Evolutionary conservation across 2,329 filamentous ascomycete genomes (phyloP).

Genomic region (Fusarium floridanum): DNA sequence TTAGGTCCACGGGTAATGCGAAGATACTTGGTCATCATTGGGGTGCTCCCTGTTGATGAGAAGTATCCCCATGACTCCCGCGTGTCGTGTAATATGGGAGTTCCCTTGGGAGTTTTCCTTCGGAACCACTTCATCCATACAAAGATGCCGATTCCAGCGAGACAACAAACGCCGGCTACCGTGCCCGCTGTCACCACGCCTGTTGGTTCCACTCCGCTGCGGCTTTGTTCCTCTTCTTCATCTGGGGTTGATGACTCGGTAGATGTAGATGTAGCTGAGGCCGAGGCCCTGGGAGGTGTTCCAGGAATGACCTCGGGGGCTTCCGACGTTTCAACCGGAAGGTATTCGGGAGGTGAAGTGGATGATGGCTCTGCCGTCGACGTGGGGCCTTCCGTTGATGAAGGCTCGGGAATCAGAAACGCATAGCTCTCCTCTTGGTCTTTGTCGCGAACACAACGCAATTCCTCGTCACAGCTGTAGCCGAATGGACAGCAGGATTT

Average conservation of each 20-base stretch:
- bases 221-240: slow-evolving; percentile 17
- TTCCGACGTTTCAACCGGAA: slow-evolving; percentile 37
- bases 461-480: slow-evolving; percentile 37
- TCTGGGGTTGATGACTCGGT: slow-evolving; percentile 22
- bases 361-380: slow-evolving; percentile 12
- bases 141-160: slow-evolving; percentile 41
- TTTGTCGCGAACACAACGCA: slow-evolving; percentile 37
- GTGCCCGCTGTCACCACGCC: slow-evolving; percentile 42
- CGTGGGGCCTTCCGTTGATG: slow-evolving; percentile 16
- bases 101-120: slow-evolving; percentile 26
- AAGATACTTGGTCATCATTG: slow-evolving; percentile 31
- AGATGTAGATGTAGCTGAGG: slow-evolving; percentile 14
- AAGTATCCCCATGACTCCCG: slow-evolving; percentile 41
- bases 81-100: slow-evolving; percentile 3
- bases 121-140: slow-evolving; percentile 46
- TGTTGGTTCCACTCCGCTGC: slow-evolving; percentile 27
- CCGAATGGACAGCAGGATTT: slow-evolving; percentile 44
- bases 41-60: slow-evolving; percentile 28
- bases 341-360: slow-evolving; percentile 16
- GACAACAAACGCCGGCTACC: slow-evolving; percentile 42
- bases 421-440: slow-evolving; percentile 39
- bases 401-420: slow-evolving; percentile 33
- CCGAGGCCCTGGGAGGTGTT: slow-evolving; percentile 16
- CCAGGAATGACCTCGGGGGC: slow-evolving; percentile 22
- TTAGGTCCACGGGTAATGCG: slow-evolving; percentile 40